These are phyloP conservation scores for Boeremia exigua DNA, from an alignment of 2,329 filamentous ascomycete genomes.

Conservation along the genomic window DNA sequence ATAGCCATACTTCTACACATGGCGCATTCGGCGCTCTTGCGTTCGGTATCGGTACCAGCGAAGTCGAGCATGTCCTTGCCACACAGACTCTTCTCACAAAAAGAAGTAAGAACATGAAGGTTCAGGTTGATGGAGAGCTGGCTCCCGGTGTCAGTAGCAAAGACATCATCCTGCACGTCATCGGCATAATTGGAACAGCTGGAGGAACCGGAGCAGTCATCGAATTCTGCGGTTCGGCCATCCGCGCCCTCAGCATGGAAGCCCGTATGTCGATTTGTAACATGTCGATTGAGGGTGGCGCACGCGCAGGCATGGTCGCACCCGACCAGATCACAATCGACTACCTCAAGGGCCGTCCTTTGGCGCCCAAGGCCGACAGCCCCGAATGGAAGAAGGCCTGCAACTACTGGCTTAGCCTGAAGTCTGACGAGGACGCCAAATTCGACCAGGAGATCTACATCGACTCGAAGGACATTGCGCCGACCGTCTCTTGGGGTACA, in stretches of 20 bases:
- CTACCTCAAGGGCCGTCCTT: conserved; percentile 88
- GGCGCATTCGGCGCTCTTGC: conserved; percentile 94
- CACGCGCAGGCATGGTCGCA: conserved; percentile 94
- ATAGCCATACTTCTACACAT: conserved; percentile 97
- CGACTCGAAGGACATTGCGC: conserved; percentile 89
- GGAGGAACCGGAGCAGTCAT: conserved; percentile 95
- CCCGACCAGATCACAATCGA: conserved; percentile 94
- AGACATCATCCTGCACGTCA: conserved; percentile 90
- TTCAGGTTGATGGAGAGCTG: conserved; percentile 91
- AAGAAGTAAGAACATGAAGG: conserved; percentile 97
- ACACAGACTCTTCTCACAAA: conserved; percentile 95
- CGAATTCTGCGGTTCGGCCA: conserved; percentile 95
- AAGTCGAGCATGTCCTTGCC: conserved; percentile 97
- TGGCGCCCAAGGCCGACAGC: conserved; percentile 84
- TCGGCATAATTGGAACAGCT: conserved; percentile 92
- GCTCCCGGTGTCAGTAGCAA: conserved; percentile 93
- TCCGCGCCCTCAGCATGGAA: conserved; percentile 89
- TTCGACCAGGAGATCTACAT: conserved; percentile 91
- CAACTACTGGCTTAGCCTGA: conserved; percentile 85
- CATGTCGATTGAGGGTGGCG: conserved; percentile 97
- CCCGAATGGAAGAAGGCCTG: conserved; percentile 89
- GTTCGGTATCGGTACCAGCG: conserved; percentile 96
- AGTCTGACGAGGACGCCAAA: conserved; percentile 84
- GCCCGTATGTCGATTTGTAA: conserved; percentile 99
- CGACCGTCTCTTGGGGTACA: conserved; percentile 96